These are phyloP conservation scores for Crithidia expoeki DNA, from an alignment of 208 protist genomes.

Conservation along the genomic window DNA sequence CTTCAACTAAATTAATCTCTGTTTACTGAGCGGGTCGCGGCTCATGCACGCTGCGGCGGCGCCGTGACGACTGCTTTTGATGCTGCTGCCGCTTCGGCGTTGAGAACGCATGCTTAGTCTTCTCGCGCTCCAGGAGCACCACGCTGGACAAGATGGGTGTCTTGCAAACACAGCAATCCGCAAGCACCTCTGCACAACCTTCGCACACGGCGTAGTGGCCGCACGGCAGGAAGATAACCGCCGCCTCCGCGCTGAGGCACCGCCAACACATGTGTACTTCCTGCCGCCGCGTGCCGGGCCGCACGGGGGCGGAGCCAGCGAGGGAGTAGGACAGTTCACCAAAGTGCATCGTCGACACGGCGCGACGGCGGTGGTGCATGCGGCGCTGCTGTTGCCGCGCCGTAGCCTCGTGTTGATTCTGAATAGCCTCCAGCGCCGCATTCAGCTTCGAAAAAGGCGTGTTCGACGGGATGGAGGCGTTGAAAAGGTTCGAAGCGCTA, in stretches of 20 bases:
- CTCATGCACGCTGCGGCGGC: conserved; percentile 9
- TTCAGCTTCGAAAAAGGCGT: conserved; percentile 14
- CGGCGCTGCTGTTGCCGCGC: conserved; percentile 22
- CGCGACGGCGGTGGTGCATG: conserved; percentile 28
- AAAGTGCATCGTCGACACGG: conserved; percentile 49
- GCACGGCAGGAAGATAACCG: conserved; percentile 67
- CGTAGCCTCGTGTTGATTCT: conserved; percentile 20
- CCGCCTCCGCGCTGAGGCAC: conserved; percentile 67
- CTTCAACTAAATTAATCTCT: not conserved
- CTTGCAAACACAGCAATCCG: conserved; percentile 66
- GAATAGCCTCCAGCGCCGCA: conserved; percentile 20
- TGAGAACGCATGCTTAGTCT: not conserved
- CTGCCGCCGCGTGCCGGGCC: conserved; percentile 53
- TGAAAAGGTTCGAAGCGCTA: not conserved
- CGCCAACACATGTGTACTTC: conserved; percentile 77
- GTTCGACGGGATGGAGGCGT: conserved; percentile 10
- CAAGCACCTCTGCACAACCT: conserved; percentile 45
- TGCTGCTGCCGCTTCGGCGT: conserved; percentile 14
- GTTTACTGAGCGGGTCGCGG: not conserved
- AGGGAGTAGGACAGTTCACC: conserved; percentile 56
- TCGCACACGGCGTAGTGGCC: conserved; percentile 70
- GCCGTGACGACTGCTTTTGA: not conserved
- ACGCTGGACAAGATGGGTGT: conserved; percentile 52
- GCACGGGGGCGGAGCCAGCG: conserved; percentile 31
- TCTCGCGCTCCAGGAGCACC: conserved; percentile 32